Base-by-base conservation (phyloP, 257 asterid genomes). In the Cynanchum wilfordii region DNA sequence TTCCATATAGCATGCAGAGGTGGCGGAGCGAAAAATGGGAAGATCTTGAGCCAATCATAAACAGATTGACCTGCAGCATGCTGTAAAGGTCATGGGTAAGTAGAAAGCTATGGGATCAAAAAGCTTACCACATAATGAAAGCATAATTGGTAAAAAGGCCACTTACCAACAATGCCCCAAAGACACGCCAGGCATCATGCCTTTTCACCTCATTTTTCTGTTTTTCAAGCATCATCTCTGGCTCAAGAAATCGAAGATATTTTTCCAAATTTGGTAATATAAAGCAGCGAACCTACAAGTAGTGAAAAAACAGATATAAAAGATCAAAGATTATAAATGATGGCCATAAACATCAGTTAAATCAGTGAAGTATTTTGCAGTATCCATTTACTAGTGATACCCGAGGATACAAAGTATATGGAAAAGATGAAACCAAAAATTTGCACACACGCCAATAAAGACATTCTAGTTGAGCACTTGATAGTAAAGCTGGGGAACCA, bases 101-200 rank as follows among this genome's bases (percentile, higher is more conserved):
- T 20, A 15, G 27, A 51, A 25, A 70, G 13, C 52, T 2, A 47
- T 16, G 25, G 13, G 15, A 44, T 51, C 66, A 8, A 55, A 65
- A 33, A 60, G 65, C 81, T 75, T 83, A 89, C 96, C 92, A 85
- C 71, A 54, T 20, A 33, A 54, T 52, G 52, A 7, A 42, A 69
- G 29, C 65, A 54, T 20, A 33, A 70, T 2, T 33, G 6, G 8
- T n/a, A 9, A 19, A 19, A 15, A 13, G 25, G 44, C 19, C 22
- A 42, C 68, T 5, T 25, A 74, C 78, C 78, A 74, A 66, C 73
- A 94, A 80, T 44, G 95, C 97, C 77, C 98, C 98, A 73, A 88
- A 89, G 36, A 91, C 95, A 79, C 87, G 89, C 98, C 97, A 91
- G 50, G 98, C 96, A 82, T 94, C 98, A 73, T 86, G 95, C 80